Evolutionary conservation across 176 grass and related monocot genomes (phyloP), one percentile per base, ranked within the genome.

Genomic region (Bromus sterilis): DNA sequence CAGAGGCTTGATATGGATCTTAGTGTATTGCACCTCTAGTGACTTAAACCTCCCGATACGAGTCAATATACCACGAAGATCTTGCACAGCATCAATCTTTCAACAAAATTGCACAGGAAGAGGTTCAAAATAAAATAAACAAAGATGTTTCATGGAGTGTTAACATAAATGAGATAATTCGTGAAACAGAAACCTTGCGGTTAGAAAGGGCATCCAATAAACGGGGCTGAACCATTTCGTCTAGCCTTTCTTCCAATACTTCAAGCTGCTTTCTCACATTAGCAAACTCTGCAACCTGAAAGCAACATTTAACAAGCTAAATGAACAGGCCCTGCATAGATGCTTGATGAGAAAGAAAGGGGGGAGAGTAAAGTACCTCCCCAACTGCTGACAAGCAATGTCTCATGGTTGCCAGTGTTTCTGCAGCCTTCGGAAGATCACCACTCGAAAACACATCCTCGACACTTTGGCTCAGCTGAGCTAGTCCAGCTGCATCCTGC

Each of bases 401-500:
- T 74, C 97, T 87, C 97, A 99, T 99, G 58, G 91, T 99, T 75
- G 93, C 91, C 77, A 99, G 86, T 36, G 97, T 99, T 93, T 99
- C 97, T 37, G 97, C 97, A 49, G 97, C 93, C 74, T 77, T 88
- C 20, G 93, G 89, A 84, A 99, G 97, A 85, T 99, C 93, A 29
- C 91, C 97, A 87, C 97, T 99, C 65, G 97, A 94, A 91, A 99
- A 99, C 75, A 99, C 97, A 96, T 99, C 97, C 77, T 99, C 97
- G 8, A 99, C 93, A 66, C 93, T 99, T 60, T 92, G 93, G 83
- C 97, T 95, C 85, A 95, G 85, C 82, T 95, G 91, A 66, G 97
- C 92, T 69, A 99, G 83, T 43, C 97, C 97, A 80, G 97, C 97
- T 20, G 97, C 97, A 88, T 99, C 97, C 97, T 99, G 85, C 29